Evolutionary conservation across 305 asterid genomes (phyloP).

Genomic region (Plantago coronopus): DNA sequence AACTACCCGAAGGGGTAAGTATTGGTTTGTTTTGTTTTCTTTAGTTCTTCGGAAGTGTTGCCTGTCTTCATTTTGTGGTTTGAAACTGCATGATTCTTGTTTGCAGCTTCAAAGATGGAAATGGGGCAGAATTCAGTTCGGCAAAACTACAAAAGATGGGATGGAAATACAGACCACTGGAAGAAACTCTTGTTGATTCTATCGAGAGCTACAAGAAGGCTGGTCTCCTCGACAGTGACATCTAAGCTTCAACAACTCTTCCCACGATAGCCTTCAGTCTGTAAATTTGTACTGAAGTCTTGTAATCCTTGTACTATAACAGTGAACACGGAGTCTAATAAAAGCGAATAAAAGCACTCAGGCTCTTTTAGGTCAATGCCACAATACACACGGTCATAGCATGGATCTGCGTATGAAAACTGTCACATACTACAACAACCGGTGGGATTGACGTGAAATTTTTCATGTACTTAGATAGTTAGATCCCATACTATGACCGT

Average conservation of each 20-base stretch:
- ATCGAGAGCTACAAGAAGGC: constrained; percentile 54
- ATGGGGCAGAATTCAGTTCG: constrained; percentile 28
- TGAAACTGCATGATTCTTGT: not conserved
- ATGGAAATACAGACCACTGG: constrained; percentile 54
- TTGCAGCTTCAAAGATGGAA: constrained; percentile 52
- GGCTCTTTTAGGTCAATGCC: not conserved
- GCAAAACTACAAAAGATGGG: constrained; percentile 64
- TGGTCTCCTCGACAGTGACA: constrained; percentile 31
- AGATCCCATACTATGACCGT: too few species aligned
- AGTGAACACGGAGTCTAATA: not conserved
- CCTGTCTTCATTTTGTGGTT: not conserved
- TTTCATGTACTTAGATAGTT: too few species aligned
- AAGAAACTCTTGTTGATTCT: constrained; percentile 57
- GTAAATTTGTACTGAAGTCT: not conserved
- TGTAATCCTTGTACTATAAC: not conserved
- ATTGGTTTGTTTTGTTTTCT: not conserved
- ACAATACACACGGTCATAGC: not conserved
- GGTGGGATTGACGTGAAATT: too few species aligned
- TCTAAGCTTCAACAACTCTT: not conserved
- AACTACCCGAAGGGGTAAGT: constrained; percentile 71
- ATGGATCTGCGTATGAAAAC: not conserved
- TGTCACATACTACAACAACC: too few species aligned
- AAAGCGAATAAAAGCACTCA: not conserved
- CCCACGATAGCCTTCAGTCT: not conserved
- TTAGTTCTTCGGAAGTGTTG: not conserved